Percentiles rank a stretch among this genome's conserved stretches.
phyloP scores from a whole-genome alignment of 2,329 filamentous ascomycete genomes.

The Passalora sequoiae region DNA sequence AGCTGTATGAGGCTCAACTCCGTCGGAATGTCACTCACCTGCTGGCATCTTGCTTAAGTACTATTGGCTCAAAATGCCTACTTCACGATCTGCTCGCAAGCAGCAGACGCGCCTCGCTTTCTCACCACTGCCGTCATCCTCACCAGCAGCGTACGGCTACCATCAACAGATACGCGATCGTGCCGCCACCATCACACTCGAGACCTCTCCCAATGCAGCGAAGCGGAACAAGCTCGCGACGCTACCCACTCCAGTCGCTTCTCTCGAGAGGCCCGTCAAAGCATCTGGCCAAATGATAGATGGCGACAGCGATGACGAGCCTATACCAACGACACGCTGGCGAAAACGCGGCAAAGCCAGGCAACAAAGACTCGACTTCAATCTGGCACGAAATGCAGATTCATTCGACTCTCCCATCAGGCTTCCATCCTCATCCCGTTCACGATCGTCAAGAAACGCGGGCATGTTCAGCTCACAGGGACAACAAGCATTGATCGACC shows the following conservation, averaged over 20 bases:
- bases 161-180: conserved; percentile 32
- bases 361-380: conserved; percentile 33
- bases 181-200: conserved; percentile 33
- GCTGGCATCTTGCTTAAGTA: no score
- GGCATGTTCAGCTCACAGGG: conserved; percentile 30
- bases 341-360: conserved; percentile 19
- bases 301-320: conserved; percentile 25
- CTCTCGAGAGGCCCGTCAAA: conserved; percentile 13
- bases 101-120: conserved; percentile 43
- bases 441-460: conserved; percentile 14
- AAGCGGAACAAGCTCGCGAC: conserved; percentile 24
- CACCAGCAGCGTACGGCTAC: conserved; percentile 33
- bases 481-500: conserved; percentile 12
- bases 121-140: conserved; percentile 39
- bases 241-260: conserved; percentile 24
- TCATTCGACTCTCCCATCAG: conserved; percentile 23
- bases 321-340: conserved; percentile 20
- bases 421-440: conserved; percentile 20
- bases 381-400: conserved; percentile 16
- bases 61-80: conserved; percentile 7
- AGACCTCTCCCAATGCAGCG: conserved; percentile 24
- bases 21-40: no score
- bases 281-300: conserved; percentile 14
- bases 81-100: conserved; percentile 23
- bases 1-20: no score